Conservation (phyloP, 176 grass and related monocot genomes). For the Chloris gayana region DNA sequence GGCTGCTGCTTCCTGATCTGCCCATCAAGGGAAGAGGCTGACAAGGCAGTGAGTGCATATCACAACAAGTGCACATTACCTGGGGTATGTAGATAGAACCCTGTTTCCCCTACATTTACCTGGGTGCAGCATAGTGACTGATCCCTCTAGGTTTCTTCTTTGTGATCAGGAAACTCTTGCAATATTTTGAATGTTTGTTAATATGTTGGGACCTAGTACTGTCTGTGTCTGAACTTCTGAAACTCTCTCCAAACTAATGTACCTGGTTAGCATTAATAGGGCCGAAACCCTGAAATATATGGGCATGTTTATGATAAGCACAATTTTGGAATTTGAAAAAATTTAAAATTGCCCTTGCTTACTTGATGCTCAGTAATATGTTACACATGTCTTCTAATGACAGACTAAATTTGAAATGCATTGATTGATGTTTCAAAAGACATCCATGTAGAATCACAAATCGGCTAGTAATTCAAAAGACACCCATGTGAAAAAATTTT, state of each 20-base stretch:
- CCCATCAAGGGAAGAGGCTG: constrained; percentile 85
- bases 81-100: constrained; percentile 60
- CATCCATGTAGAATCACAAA: not conserved
- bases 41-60: constrained; percentile 89
- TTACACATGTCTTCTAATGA: not conserved
- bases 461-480: not conserved
- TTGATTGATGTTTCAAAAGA: not conserved
- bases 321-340: not conserved
- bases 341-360: not conserved
- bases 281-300: constrained; percentile 8
- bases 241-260: constrained; percentile 1
- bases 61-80: constrained; percentile 90
- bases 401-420: not conserved
- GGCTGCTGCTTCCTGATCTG: constrained; percentile 93
- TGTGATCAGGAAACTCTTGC: constrained; percentile 6
- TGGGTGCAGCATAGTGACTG: constrained; percentile 16
- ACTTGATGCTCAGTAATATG: not conserved
- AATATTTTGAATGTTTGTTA: constrained; percentile 22
- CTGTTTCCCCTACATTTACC: constrained; percentile 22
- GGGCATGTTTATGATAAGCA: not conserved
- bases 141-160: constrained; percentile 8
- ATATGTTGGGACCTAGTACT: not conserved
- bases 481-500: not conserved
- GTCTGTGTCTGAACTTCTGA: not conserved
- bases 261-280: not conserved